Base-by-base conservation (phyloP, 495 filamentous ascomycete genomes). In the Neurospora sp. region DNA sequence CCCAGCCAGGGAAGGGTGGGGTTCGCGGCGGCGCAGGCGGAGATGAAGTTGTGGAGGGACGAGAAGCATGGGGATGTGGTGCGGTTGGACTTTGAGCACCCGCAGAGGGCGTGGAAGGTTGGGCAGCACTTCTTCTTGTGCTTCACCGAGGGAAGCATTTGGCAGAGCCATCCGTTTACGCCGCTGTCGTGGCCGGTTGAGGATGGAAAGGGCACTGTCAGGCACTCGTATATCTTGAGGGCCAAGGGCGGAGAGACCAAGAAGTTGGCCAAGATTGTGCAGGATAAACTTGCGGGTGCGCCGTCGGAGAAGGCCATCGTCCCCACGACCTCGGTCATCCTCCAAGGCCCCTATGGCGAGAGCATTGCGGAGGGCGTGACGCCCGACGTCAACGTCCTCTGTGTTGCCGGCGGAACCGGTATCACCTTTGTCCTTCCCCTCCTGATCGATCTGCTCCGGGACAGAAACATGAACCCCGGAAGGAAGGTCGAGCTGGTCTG, bases 121-220 rank as follows among this genome's bases (percentile, higher is more conserved):
- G 90, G 90, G 10, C 87, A 93, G 78, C 91, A 92, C 74, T 93
- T 89, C 78, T 91, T 88, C 74, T 80, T 92, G 38, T 87, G 85
- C 75, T 92, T 92, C 73, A 80, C 88, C 0, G 83, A 85, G 31
- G 79, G 86, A 3, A 90, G 85, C 71, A 81, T 91, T 72, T 91
- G 89, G 87, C 89, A 93, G 80, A 87, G 87, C 0, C 91, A 93
- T 76, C 90, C 91, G 0, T 91, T 92, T 76, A 93, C 91, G 0
- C 87, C 89, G 0, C 79, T 86, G 37, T 87, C 82, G 40, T 75
- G 86, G 2, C 90, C 90, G 0, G 78, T 77, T 3, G 75, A 75
- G 2, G 74, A 78, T n/a, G 69, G 42, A 7, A 72, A 76, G 5
- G 78, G 78, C 0, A 60, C 76, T 18, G 82, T 87, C 35, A 77